Conservation (phyloP, 768 basidiomycete genomes). For the Collybia sordida region DNA sequence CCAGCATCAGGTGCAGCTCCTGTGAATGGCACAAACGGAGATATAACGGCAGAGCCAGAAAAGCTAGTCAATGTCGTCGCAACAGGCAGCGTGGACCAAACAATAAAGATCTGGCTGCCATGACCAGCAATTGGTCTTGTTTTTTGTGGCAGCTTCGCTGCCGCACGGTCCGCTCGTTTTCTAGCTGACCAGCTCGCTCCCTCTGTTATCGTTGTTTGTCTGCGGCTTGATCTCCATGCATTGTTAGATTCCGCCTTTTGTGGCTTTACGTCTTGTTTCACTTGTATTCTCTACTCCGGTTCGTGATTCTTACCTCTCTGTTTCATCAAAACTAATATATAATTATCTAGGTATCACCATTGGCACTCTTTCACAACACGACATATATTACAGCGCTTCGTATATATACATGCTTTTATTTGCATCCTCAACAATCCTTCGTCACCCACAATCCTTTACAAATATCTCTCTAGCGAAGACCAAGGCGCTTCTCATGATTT, state of each 20-base stretch:
- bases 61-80: constrained; percentile 71
- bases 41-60: constrained; percentile 39
- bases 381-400: neutral
- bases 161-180: neutral
- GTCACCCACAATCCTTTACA: constrained; percentile 20
- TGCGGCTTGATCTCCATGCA: neutral
- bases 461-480: too few species aligned
- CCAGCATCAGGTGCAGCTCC: constrained; percentile 38
- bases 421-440: constrained; percentile 17
- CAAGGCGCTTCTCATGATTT: too few species aligned
- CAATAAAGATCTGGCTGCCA: constrained; percentile 65
- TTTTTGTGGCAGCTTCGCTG: constrained; percentile 4
- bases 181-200: neutral
- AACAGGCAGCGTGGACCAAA: constrained; percentile 68
- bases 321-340: neutral
- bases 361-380: constrained; percentile 10
- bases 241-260: constrained; percentile 1
- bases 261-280: constrained; percentile 4
- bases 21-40: constrained; percentile 33
- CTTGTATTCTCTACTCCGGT: constrained; percentile 11
- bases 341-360: constrained; percentile 9
- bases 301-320: neutral
- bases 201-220: constrained; percentile 4
- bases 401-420: constrained; percentile 6
- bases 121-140: constrained; percentile 22